A percentile compares a stretch with the other conserved stretches of the same genome.
Evolutionary conservation across 192 early-diverging fungal species (phyloP).

Genomic region (Allomyces arbusculus): DNA sequence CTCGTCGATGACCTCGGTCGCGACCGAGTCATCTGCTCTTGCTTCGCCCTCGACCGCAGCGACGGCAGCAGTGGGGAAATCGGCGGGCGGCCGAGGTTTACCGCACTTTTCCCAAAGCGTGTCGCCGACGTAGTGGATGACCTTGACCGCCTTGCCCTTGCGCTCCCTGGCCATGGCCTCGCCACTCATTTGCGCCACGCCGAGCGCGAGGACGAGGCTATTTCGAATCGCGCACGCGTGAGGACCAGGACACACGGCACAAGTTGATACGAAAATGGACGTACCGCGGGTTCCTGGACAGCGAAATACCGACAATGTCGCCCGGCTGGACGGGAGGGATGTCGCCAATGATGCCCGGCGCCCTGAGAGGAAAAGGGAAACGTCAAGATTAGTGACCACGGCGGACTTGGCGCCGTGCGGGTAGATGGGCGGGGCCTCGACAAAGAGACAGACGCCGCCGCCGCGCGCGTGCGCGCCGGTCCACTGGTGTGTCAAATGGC

Average conservation of each 20-base stretch:
- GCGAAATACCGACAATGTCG: neutral
- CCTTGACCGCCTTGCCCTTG: neutral
- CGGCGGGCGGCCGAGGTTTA: neutral
- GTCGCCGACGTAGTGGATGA: neutral
- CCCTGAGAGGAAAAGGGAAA: too few relatives aligned
- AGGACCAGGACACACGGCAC: neutral
- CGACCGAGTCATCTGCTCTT: too few relatives aligned
- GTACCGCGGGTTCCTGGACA: neutral
- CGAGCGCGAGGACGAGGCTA: neutral
- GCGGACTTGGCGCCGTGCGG: too few relatives aligned
- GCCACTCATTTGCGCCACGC: neutral
- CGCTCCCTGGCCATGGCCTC: neutral
- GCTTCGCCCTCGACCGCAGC: too few relatives aligned
- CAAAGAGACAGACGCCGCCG: too few relatives aligned
- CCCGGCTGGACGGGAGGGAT: neutral
- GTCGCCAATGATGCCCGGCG: too few relatives aligned
- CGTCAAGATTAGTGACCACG: too few relatives aligned
- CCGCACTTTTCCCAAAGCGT: neutral
- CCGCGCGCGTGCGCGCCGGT: too few relatives aligned
- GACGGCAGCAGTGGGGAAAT: too few relatives aligned
- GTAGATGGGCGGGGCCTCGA: too few relatives aligned
- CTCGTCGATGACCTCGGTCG: too few relatives aligned
- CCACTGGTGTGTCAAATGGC: neutral
- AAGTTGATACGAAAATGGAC: neutral
- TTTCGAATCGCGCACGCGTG: neutral